Evolutionary conservation across 306 rosid genomes (phyloP).

Genomic region (Neltuma alba): DNA sequence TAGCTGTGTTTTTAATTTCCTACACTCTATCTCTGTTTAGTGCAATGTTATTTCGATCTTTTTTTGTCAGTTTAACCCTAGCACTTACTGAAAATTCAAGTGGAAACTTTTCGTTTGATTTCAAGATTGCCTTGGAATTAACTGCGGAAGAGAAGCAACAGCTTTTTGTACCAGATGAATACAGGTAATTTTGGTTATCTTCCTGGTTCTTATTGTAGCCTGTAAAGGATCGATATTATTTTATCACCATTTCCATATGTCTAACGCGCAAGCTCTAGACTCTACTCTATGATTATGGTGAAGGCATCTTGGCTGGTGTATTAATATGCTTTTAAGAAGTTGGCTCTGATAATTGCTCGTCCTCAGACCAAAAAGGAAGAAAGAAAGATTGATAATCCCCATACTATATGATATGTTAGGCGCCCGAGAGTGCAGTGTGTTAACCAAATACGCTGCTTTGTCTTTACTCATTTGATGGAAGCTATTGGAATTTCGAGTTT

Average conservation of each 20-base stretch:
- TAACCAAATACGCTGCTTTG: conserved; percentile 2
- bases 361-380: not conserved
- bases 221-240: not conserved
- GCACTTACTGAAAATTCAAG: not conserved
- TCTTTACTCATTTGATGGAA: not conserved
- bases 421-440: not conserved
- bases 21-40: not conserved
- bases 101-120: not conserved
- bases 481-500: conserved; percentile 4
- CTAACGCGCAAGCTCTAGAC: not conserved
- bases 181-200: conserved; percentile 52
- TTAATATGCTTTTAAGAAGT: conserved; percentile 4
- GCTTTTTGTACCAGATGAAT: conserved; percentile 58
- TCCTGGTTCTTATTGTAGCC: not conserved
- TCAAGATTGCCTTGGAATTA: conserved; percentile 82
- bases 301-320: not conserved
- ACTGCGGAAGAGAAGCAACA: conserved; percentile 72
- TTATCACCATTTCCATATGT: not conserved
- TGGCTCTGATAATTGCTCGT: not conserved
- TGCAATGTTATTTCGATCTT: not conserved
- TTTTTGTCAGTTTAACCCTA: not conserved
- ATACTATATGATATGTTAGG: not conserved
- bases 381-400: not conserved
- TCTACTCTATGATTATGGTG: conserved; percentile 5
- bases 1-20: not conserved